These are phyloP conservation scores for Colletotrichum simmondsii DNA, from an alignment of 2,329 filamentous ascomycete genomes.

Conservation along the genomic window DNA sequence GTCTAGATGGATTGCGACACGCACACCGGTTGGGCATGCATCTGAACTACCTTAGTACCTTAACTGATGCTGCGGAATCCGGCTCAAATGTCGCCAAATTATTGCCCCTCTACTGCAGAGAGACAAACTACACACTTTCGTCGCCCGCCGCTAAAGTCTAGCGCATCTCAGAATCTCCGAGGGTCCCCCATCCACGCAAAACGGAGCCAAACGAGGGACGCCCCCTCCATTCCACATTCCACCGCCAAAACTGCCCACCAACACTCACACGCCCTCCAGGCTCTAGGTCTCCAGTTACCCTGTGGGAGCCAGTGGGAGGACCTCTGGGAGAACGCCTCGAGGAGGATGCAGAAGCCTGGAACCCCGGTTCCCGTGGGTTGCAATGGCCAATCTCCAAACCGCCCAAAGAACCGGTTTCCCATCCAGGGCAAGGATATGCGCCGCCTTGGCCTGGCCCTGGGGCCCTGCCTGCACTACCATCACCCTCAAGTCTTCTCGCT, in stretches of 20 bases:
- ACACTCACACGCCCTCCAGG: not conserved
- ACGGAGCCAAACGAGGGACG: conserved; percentile 15
- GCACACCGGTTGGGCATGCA: conserved; percentile 12
- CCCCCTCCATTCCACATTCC: not conserved
- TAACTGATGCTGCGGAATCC: not conserved
- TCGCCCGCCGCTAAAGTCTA: conserved; percentile 23
- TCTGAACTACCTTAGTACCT: conserved; percentile 3
- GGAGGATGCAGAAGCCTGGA: not conserved
- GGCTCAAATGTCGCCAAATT: conserved; percentile 2
- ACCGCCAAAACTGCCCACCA: not conserved
- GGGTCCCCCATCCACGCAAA: conserved; percentile 23
- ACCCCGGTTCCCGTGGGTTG: not conserved
- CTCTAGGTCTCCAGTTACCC: not conserved
- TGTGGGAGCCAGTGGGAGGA: not conserved
- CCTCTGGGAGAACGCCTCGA: not conserved
- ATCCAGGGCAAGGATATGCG: conserved; percentile 24
- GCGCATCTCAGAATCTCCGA: conserved; percentile 29
- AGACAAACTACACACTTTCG: conserved; percentile 26
- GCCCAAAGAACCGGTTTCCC: conserved; percentile 34
- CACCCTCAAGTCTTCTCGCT: not conserved
- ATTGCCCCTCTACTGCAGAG: conserved; percentile 15
- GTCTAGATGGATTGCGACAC: not conserved
- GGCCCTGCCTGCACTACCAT: conserved; percentile 11
- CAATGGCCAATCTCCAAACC: conserved; percentile 24
- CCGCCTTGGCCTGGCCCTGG: conserved; percentile 21